phyloP scores from a whole-genome alignment of 768 basidiomycete genomes.

The Leccinum sublutescens region DNA sequence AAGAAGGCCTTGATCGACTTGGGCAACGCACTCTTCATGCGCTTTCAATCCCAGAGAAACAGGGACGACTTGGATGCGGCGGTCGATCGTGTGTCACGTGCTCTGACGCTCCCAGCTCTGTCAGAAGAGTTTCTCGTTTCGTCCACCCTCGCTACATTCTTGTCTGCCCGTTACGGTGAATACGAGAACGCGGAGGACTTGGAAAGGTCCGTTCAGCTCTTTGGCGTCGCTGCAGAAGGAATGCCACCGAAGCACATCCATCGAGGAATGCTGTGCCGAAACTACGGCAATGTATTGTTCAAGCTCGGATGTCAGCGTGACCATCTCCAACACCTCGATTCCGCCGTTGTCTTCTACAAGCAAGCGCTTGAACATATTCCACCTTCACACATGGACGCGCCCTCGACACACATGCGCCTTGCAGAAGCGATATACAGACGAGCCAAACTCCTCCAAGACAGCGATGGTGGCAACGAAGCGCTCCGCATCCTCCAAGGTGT shows the following conservation, averaged over 20 bases:
- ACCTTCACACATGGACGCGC: constrained; percentile 11
- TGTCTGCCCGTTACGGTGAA: constrained; percentile 12
- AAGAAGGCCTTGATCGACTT: constrained; percentile 11
- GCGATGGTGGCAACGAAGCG: not conserved
- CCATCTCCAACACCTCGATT: not conserved
- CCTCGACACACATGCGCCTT: not conserved
- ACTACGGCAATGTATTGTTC: constrained; percentile 12
- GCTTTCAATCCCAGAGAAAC: constrained; percentile 13
- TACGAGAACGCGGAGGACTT: constrained; percentile 10
- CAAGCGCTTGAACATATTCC: constrained; percentile 10
- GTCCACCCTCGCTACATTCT: constrained; percentile 7
- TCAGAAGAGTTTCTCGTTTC: constrained; percentile 5
- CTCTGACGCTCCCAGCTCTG: constrained; percentile 7
- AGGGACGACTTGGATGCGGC: constrained; percentile 17
- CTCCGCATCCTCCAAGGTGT: not conserved
- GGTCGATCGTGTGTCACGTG: constrained; percentile 11
- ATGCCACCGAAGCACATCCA: constrained; percentile 13
- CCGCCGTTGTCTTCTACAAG: constrained; percentile 11
- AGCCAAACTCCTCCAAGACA: not conserved
- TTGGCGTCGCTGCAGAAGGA: constrained; percentile 5
- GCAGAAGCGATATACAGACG: constrained; percentile 5
- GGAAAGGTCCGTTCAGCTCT: constrained; percentile 14
- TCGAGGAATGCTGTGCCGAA: constrained; percentile 6
- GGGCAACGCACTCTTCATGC: constrained; percentile 9
- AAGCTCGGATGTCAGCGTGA: constrained; percentile 5